Base-by-base conservation (phyloP, 257 asterid species). In the Craterostigma plantagineum region DNA sequence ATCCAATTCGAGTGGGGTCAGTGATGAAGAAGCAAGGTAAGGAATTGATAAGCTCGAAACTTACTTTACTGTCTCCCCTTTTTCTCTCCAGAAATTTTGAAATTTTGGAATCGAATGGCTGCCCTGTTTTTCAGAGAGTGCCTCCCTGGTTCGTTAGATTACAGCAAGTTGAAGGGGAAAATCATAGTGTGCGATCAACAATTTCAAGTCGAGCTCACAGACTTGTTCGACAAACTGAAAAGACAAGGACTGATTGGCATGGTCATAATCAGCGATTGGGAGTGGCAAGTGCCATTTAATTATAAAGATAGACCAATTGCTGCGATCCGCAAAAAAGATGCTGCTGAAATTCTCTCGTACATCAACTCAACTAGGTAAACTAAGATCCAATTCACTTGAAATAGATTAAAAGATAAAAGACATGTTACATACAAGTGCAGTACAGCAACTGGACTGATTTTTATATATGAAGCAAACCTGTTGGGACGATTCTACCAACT, bases 401-500 rank as follows among this genome's bases (percentile, higher is more conserved):
- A 23, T 2, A 23, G 30, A 23, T 23, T 2, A 23, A 23, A 6
- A 23, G 30, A 23, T 23, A 23, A 23, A 23, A 23, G 30, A 23
- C 30, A 23, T 23, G 30, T 23, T 23, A 23, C 30, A 6, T 23
- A 23, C 30, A 3, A 36, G 40, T n/a, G n/a, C 12, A 10, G 40
- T 9, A 8, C 11, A 36, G 14, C 3, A 10, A 3, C 40, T 23
- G 3, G 40, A 12, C 40, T 36, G 11, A 36, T 12, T 36, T 9
- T 12, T 12, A 36, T 9, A 36, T 12, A 8, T 2, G 4, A 36
- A 9, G 12, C 60, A 61, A 69, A 50, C 78, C 94, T 0, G 8
- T 51, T 38, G 90, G 73, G 4, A 71, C 96, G 18, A 72, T 86
- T 50, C 57, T 70, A 18, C 79, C 81, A 40, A 86, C 92, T 3